phyloP scores from a whole-genome alignment of 768 basidiomycete genomes.

The Chalciporus chontae region DNA sequence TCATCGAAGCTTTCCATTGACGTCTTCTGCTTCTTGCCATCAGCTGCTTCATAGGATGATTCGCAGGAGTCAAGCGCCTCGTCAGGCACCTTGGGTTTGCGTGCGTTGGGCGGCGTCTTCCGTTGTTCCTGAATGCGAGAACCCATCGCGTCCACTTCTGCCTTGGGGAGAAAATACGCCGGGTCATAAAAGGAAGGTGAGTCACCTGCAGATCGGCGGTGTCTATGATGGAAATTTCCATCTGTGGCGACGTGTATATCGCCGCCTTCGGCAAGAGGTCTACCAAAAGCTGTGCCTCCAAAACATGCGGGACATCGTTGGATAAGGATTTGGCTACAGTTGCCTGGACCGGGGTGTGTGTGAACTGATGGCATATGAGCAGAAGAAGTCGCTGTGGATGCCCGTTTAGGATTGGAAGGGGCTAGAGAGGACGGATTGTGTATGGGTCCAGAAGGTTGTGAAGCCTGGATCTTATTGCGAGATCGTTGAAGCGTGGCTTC shows the following conservation, averaged over 20 bases:
- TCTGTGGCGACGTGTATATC: constrained; percentile 37
- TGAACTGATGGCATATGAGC: background rate
- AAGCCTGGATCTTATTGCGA: background rate
- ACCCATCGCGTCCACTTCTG: constrained; percentile 31
- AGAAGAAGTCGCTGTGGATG: constrained; percentile 18
- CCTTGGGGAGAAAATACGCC: constrained; percentile 31
- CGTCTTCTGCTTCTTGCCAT: constrained; percentile 30
- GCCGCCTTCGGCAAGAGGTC: constrained; percentile 17
- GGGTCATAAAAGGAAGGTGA: constrained; percentile 32
- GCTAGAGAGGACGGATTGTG: too few species aligned
- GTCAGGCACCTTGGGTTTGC: constrained; percentile 25
- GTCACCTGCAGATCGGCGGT: constrained; percentile 29
- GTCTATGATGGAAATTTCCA: constrained; percentile 39
- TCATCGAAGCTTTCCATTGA: constrained; percentile 27
- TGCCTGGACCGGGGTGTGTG: too few species aligned
- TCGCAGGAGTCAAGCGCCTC: constrained; percentile 35
- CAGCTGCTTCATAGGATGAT: constrained; percentile 29
- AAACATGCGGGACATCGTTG: constrained; percentile 33
- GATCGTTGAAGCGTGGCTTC: background rate
- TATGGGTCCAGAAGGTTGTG: background rate
- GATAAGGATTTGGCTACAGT: background rate
- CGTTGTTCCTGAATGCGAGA: constrained; percentile 20
- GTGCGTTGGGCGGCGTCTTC: constrained; percentile 11
- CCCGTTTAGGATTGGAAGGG: too few species aligned
- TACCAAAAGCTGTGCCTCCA: constrained; percentile 10